These are phyloP conservation scores for Eudorina sp. DNA, from an alignment of 139 green algal species.

Conservation along the genomic window DNA sequence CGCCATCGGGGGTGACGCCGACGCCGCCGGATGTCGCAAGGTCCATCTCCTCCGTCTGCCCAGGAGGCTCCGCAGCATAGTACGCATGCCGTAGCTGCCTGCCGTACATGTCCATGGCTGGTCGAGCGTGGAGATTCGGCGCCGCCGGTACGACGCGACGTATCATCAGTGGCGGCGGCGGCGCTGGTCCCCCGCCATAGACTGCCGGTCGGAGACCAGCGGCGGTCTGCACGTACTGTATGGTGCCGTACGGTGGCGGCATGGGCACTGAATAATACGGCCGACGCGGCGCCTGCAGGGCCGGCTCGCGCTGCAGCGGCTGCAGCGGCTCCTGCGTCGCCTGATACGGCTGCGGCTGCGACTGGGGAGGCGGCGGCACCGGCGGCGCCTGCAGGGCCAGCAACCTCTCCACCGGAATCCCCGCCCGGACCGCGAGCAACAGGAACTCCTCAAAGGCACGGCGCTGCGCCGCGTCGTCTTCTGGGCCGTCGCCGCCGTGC, in stretches of 20 bases:
- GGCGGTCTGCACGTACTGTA: neutral
- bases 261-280: neutral
- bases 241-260: neutral
- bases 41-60: neutral
- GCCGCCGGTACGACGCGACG: no score
- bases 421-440: no score
- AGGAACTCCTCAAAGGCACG: no score
- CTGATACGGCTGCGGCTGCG: neutral
- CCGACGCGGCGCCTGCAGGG: neutral
- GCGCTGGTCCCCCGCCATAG: no score
- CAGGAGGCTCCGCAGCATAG: neutral
- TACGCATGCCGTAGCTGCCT: neutral
- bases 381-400: no score
- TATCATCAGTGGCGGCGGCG: no score
- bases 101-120: neutral
- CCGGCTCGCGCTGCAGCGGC: neutral
- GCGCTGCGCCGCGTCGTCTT: no score
- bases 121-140: neutral
- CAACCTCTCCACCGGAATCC: no score
- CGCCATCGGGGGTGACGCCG: neutral
- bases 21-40: neutral
- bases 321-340: neutral
- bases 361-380: neutral
- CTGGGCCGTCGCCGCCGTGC: no score
- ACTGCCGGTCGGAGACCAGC: neutral